phyloP scores from a whole-genome alignment of 352 stramenopile genomes.

The Pythium folliculosum region DNA sequence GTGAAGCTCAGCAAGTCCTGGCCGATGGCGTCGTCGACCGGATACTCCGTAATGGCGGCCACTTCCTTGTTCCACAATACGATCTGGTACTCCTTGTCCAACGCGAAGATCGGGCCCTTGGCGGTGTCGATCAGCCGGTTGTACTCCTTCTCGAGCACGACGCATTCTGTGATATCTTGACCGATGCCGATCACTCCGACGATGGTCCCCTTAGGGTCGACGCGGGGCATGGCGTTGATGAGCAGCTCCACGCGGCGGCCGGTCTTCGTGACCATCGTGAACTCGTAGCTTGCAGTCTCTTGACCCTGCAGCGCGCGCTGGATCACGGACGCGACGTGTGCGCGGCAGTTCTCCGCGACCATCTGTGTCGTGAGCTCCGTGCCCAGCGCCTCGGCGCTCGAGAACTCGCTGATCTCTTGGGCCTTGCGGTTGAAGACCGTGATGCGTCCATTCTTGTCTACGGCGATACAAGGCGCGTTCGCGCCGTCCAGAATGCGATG shows the following conservation, averaged over 20 bases:
- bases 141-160: slow-evolving; percentile 84
- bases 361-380: slow-evolving; percentile 75
- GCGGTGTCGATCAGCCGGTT: slow-evolving; percentile 79
- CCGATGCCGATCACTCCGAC: slow-evolving; percentile 79
- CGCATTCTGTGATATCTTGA: slow-evolving; percentile 80
- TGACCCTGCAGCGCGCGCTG: slow-evolving; percentile 64
- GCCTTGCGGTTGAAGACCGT: slow-evolving; percentile 93
- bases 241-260: slow-evolving; percentile 77
- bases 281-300: slow-evolving; percentile 79
- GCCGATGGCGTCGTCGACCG: slow-evolving; percentile 84
- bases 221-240: slow-evolving; percentile 71
- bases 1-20: slow-evolving; percentile 75
- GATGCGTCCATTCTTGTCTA: slow-evolving; percentile 56
- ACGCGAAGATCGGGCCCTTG: slow-evolving; percentile 82
- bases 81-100: slow-evolving; percentile 80
- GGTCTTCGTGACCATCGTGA: slow-evolving; percentile 80
- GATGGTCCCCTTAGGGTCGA: slow-evolving; percentile 63
- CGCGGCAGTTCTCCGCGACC: slow-evolving; percentile 73
- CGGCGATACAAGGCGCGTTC: slow-evolving; percentile 79
- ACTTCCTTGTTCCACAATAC: slow-evolving; percentile 95
- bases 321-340: slow-evolving; percentile 66
- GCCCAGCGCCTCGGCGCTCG: slow-evolving; percentile 86
- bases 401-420: slow-evolving; percentile 86
- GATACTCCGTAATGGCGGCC: slow-evolving; percentile 86
- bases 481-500: slow-evolving; percentile 72